Base-by-base conservation (phyloP, 306 rosid genomes). In the Alnus glutinosa region DNA sequence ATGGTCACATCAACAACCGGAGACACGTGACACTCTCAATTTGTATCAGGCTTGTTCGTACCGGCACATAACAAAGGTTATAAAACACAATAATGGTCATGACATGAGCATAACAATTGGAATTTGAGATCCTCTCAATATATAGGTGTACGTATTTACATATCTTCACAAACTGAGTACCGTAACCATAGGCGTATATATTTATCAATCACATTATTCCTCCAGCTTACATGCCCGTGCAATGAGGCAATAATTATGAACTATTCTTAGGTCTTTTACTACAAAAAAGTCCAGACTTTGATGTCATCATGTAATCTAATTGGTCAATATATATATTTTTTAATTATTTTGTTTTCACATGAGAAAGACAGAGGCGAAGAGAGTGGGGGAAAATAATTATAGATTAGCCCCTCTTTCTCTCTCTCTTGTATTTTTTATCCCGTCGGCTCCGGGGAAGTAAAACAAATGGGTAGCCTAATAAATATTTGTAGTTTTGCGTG, bases 401-500 rank as follows among this genome's bases (percentile, higher is more conserved):
- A 63, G 62, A 42, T 42, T 9, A 79, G 64, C 44, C 52, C 52
- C 39, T 62, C 44, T 75, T 54, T 37, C 44, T 32, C 62, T 51
- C 28, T 23, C 28, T 57, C 46, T 3, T 14, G 59, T 18, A 1
- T 9, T 32, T 63, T 72, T 37, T 55, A 74, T 30, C 81, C 85
- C 87, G 84, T 81, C 81, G 68, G 78, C 84, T 83, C 55, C 67
- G 87, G 87, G 82, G 87, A 78, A 47, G 34, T 62, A 58, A 82
- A 78, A 42, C 58, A 62, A 71, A 59, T 71, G 78, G 74, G 44
- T 39, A 42, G 46, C 46, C 81, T 62, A 74, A 85, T 70, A 83
- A 71, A 81, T 70, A 79, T 54, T 70, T 71, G 42, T 71, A 87
- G 75, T 83, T 83, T 83, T 71, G 85, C 81, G 89, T 88, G 88